Evolutionary conservation across 1,284 basidiomycete genomes (phyloP), one percentile per base, ranked within the genome.

Genomic region (Pseudomicrostroma phylloplanum): DNA sequence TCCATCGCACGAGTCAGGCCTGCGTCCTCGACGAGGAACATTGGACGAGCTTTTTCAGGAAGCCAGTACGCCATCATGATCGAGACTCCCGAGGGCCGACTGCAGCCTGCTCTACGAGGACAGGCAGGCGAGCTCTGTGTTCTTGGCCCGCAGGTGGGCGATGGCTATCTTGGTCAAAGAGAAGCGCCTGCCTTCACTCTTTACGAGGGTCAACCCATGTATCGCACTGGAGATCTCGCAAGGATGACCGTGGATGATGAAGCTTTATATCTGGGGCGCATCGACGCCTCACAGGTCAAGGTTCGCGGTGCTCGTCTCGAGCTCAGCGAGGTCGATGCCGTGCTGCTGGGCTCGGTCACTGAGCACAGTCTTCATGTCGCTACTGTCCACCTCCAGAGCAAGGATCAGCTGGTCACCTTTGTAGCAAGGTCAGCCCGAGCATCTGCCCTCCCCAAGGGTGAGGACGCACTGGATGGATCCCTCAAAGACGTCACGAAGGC

Each of bases 271-370:
- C 65, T 76, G n/a, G 76, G 74, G 12, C 71, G 76, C 23, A 60
- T 69, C 55, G 72, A 69, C 40, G 63, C 62, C 51, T 70, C 66
- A 0, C 76, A 78, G 58, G 73, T 78, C 64, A 78, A 78, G 59
- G 66, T 78, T 3, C 66, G 73, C 42, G 76, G 76, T 1, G 76
- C 71, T 9, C 68, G 76, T 46, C 68, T 78, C 17, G 76, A 78
- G 61, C 68, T 78, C 15, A 67, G 66, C 41, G 76, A 78, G 62
- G 68, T 78, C 2, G 73, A 72, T 46, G 48, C 63, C 2, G 69
- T 65, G 4, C 42, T 26, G 25, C n/a, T 8, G 51, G 7, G 6
- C n/a, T 21, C 36, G 21, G 12, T 7, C 19, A 15, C 51, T 54
- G 9, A 59, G 13, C 36, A 55, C 49, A 9, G 40, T 59, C 23